Base-by-base conservation (phyloP, 192 early-diverging fungal genomes). In the Thamnidium elegans region DNA sequence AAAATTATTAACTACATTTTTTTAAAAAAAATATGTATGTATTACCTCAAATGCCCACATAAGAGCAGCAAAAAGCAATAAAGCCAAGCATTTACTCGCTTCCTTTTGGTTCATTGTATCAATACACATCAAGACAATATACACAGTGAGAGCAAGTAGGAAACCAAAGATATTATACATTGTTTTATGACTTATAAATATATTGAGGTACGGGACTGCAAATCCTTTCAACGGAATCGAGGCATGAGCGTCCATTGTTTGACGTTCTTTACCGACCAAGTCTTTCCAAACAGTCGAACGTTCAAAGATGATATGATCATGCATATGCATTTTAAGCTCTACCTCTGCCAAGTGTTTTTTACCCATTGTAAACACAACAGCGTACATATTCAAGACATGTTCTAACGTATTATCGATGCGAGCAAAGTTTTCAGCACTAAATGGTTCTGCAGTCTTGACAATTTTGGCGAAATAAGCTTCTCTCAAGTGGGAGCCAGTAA, bases 31-130 rank as follows among this genome's bases (percentile, higher is more conserved):
- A 20, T 11, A 4, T 42, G 1, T 23, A 31, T 54, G 5, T 20
- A 42, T 44, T 66, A 81, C 85, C 70, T 89, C 94, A 39, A 87
- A 88, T 1, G 92, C 94, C 94, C 94, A 96, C 47, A 96, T 73
- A 32, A 87, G 73, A 50, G 90, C 91, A 46, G 87, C 88, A 42
- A 87, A 87, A 30, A 96, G 76, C 36, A 96, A 77, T 58, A 96
- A 84, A 1, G 90, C 94, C 70, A 93, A 87, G 75, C 94, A 96
- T 44, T 89, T 84, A 54, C 88, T 86, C 73, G 92, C 87, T 70
- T 90, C 91, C 0, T 39, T 68, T n/a, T 81, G 79, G 14, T 80
- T 80, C 76, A 94, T 91, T 43, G 87, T 73, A 10, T 81, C 76
- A 63, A 85, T 58, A 1, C 69, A 70, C 75, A 89, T 77, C 39